Evolutionary conservation across 306 rosid genomes (phyloP).

Genomic region (Pyrus pyrifolia): DNA sequence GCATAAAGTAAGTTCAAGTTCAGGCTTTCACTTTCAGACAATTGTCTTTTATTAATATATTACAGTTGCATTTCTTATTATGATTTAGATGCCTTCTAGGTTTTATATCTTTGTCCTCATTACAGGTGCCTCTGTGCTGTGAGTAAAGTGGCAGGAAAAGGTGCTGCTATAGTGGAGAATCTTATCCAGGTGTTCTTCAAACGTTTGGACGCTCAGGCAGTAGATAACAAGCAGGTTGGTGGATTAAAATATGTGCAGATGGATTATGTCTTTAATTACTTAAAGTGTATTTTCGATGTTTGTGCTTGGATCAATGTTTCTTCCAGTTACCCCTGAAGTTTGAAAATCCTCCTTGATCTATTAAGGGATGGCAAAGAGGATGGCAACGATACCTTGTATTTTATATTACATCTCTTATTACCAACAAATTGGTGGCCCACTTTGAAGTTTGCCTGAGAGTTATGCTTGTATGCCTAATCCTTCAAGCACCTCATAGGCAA

Average conservation of each 20-base stretch:
- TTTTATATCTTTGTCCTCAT: background rate
- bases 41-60: background rate
- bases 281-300: background rate
- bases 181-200: slow-evolving; percentile 81
- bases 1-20: slow-evolving; percentile 66
- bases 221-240: slow-evolving; percentile 80
- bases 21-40: slow-evolving; percentile 2
- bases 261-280: background rate
- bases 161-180: slow-evolving; percentile 63
- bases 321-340: background rate
- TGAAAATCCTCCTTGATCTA: background rate
- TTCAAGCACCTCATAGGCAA: background rate
- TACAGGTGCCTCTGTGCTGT: slow-evolving; percentile 87
- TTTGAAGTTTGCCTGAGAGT: background rate
- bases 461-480: background rate
- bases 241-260: slow-evolving; percentile 2
- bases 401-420: background rate
- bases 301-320: background rate
- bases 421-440: background rate
- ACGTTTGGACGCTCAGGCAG: slow-evolving; percentile 61
- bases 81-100: background rate
- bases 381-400: background rate
- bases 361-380: background rate
- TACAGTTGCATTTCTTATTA: background rate
- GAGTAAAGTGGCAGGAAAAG: slow-evolving; percentile 79